Base-by-base conservation (phyloP, 73 alveolate genomes). In the Paramecium primaurelia region DNA sequence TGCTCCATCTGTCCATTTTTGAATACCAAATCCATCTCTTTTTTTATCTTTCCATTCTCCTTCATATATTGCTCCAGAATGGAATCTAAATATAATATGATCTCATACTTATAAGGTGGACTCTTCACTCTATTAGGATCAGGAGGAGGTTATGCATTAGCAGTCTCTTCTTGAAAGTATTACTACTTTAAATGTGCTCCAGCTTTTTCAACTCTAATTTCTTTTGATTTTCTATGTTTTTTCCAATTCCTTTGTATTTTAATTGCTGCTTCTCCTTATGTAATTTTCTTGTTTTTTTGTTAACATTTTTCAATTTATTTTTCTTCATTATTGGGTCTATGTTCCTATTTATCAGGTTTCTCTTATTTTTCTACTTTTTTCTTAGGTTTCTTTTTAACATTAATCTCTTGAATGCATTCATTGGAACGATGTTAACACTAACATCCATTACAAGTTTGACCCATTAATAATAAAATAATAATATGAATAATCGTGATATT, bases 1-100 rank as follows among this genome's bases (percentile, higher is more conserved):
- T 36, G 98, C 97, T 3, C 98, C 98, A 92, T 97, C 96, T 18
- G 96, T 95, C 99, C 99, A 97, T 80, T 59, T 92, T 68, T 96
- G 93, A 6, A 87, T 93, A 38, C 98, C 98, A 69, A 94, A 73
- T 12, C 99, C 99, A 69, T 95, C 97, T 97, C 97, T 94, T 58
- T 92, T 58, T 8, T 93, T 95, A 9, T 96, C 96, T 85, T 87
- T 93, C 99, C 99, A 97, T 93, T 97, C 96, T 30, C 99, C 99
- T 20, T 69, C 86, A 95, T 95, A 97, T 30, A 86, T 92, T 14
- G 99, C 97, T 10, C 98, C 97, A 71, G 96, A 94, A 47, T 85
- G 69, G 95, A 95, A 97, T 36, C 75, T 37, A 93, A 49, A 16
- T 18, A 3, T 8, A 0, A 18, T 18, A 54, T 18, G 16, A n/a